Evolutionary conservation across 441 rosid species (phyloP), one percentile per base, ranked within the genome.

Genomic region (Brassica balearica): DNA sequence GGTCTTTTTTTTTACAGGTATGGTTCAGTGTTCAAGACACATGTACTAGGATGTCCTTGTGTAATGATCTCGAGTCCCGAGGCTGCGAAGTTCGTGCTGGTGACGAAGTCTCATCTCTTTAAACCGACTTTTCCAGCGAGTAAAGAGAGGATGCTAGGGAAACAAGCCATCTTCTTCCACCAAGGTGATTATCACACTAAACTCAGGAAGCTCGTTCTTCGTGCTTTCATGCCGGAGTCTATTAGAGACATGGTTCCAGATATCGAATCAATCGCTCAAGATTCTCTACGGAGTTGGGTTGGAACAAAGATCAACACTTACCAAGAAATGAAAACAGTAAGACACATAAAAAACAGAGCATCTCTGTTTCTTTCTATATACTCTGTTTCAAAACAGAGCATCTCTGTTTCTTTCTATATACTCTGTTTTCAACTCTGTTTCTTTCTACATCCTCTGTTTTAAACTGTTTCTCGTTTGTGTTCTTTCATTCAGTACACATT

Each of bases 41-140:
- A 95, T 85, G 89, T 95, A 62, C 67, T 95, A 43, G 98, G 98
- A 12, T 95, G 97, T 77, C 99, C 97, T 53, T 95, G 99, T 77
- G 95, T 95, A 56, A 93, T 95, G 99, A 88, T 95, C 34, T 89
- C 99, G 0, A 91, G 94, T 84, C 97, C 98, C 0, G 97, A 92
- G 60, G 98, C 98, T 14, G 99, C 95, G 0, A 95, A 88, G 83
- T 93, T 93, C 65, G 99, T 95, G 19, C 91, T 93, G 0, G 93
- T 84, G 1, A 96, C 94, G 0, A 87, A 82, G 70, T 82, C 97
- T 25, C 90, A 92, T 83, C 90, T 96, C 32, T 96, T 96, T 82
- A 96, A 96, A 84, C 99, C 99, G 4, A 96, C 98, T 61, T 96
- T 90, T 59, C 99, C 99, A 0, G 98, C 93, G 2, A 96, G 98